Percentiles rank a stretch among this genome's conserved stretches.
phyloP scores from a whole-genome alignment of 768 basidiomycete species.

The Mycena leptocephala region DNA sequence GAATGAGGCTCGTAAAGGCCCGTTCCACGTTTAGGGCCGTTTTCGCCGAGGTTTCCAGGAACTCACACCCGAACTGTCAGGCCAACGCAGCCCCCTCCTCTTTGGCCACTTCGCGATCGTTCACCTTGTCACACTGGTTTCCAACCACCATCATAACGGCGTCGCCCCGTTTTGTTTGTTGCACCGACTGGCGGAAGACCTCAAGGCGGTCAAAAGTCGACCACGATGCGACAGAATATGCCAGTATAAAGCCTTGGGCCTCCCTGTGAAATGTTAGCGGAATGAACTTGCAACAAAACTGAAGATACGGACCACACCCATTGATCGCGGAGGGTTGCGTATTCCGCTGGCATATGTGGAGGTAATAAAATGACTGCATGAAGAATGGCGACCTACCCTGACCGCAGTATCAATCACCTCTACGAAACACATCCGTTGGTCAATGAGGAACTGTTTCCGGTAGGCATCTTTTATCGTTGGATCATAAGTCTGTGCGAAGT shows the following conservation, averaged over 20 bases:
- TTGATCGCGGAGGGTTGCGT: slow-evolving; percentile 95
- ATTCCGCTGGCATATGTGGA: slow-evolving; percentile 81
- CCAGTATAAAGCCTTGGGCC: slow-evolving; percentile 96
- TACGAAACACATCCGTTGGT: slow-evolving; percentile 95
- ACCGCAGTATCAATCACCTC: slow-evolving; percentile 98
- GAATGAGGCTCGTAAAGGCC: slow-evolving; percentile 91
- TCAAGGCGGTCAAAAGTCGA: slow-evolving; percentile 93
- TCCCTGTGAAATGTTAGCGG: slow-evolving; percentile 67
- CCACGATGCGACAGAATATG: slow-evolving; percentile 95
- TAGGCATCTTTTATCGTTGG: slow-evolving; percentile 99
- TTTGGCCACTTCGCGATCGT: slow-evolving; percentile 91
- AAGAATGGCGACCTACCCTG: slow-evolving; percentile 77
- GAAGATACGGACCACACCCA: slow-evolving; percentile 89
- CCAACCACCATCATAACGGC: slow-evolving; percentile 96
- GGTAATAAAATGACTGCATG: slow-evolving; percentile 32
- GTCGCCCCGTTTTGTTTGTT: slow-evolving; percentile 88
- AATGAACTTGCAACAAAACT: slow-evolving; percentile 23
- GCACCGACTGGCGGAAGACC: slow-evolving; percentile 91
- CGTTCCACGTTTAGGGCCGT: slow-evolving; percentile 93
- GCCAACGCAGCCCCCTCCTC: slow-evolving; percentile 92
- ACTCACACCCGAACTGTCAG: slow-evolving; percentile 89
- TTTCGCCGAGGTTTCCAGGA: slow-evolving; percentile 98
- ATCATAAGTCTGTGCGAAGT: slow-evolving; percentile 84
- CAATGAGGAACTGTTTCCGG: slow-evolving; percentile 94
- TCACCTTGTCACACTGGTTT: slow-evolving; percentile 94